Evolutionary conservation across 441 rosid species (phyloP).

Genomic region (Populus tomentosa): DNA sequence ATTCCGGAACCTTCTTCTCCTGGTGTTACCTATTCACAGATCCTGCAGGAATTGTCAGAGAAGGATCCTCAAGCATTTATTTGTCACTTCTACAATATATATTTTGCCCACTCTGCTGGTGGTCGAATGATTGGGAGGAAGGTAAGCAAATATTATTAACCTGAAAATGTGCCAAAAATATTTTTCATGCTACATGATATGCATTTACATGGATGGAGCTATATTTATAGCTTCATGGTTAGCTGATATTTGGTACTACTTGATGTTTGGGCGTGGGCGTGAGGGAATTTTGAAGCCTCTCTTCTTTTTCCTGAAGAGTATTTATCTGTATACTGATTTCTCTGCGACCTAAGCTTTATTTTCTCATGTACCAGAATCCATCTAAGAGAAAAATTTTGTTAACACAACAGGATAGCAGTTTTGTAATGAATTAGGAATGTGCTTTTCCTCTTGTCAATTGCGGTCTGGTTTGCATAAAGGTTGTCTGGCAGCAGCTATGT

Average conservation of each 20-base stretch:
- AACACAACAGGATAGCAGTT: neutral
- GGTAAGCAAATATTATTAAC: slow-evolving; percentile 32
- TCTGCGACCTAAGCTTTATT: neutral
- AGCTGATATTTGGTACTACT: neutral
- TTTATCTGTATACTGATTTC: neutral
- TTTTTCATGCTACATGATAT: neutral
- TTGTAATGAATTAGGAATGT: neutral
- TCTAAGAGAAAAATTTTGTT: neutral
- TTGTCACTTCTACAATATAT: slow-evolving; percentile 93
- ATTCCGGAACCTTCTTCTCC: slow-evolving; percentile 83
- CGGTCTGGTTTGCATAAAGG: neutral
- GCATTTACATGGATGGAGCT: neutral
- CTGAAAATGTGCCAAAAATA: neutral
- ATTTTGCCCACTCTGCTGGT: slow-evolving; percentile 95
- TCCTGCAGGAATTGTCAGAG: slow-evolving; percentile 64
- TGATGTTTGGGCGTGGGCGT: neutral
- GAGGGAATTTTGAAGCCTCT: neutral
- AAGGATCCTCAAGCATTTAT: slow-evolving; percentile 92
- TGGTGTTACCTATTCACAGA: slow-evolving; percentile 53
- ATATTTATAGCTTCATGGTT: neutral
- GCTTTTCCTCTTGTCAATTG: neutral
- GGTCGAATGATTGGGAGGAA: slow-evolving; percentile 96
- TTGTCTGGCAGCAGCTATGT: neutral
- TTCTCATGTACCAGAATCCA: neutral
- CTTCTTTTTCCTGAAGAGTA: neutral